These are phyloP conservation scores for Vitis hybrid DNA, from an alignment of 177 flowering plant species.

Conservation along the genomic window DNA sequence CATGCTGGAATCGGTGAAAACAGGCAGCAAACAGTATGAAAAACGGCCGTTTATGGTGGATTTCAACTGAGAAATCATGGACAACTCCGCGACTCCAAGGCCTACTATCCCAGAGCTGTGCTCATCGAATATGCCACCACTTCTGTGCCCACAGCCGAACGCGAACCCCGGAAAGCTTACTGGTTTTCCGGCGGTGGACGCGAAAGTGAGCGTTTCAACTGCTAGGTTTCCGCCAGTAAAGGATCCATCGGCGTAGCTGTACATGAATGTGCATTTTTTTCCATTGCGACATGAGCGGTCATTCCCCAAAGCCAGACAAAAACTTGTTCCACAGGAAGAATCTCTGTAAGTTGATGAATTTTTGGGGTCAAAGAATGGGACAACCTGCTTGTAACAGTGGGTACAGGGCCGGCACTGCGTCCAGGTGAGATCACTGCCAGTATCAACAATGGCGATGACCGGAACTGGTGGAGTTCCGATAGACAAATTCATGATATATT, in stretches of 20 bases:
- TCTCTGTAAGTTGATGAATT: conserved; percentile 17
- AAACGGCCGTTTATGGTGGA: conserved; percentile 25
- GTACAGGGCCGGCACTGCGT: conserved; percentile 39
- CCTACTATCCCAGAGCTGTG: conserved; percentile 41
- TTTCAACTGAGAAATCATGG: conserved; percentile 28
- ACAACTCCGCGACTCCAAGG: conserved; percentile 33
- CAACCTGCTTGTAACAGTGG: conserved; percentile 20
- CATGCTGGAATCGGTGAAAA: neutral
- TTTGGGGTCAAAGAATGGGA: conserved; percentile 30
- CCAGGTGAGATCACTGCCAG: conserved; percentile 43
- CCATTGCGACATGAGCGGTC: too few relatives aligned
- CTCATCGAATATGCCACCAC: conserved; percentile 25
- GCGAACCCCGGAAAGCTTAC: conserved; percentile 6
- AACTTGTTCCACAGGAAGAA: conserved; percentile 10
- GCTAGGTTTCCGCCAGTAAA: conserved; percentile 17
- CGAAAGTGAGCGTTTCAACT: conserved; percentile 20
- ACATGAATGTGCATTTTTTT: conserved; percentile 11
- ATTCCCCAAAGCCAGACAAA: neutral
- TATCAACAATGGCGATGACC: conserved; percentile 25
- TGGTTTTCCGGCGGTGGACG: conserved; percentile 5
- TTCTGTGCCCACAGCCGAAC: conserved; percentile 40
- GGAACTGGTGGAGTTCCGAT: conserved; percentile 36
- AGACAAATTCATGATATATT: conserved; percentile 29
- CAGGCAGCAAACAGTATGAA: conserved; percentile 37
- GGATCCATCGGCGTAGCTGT: conserved; percentile 29